These are phyloP conservation scores for Cladosporium cucumerinum DNA, from an alignment of 2,329 filamentous ascomycete species.

Conservation along the genomic window DNA sequence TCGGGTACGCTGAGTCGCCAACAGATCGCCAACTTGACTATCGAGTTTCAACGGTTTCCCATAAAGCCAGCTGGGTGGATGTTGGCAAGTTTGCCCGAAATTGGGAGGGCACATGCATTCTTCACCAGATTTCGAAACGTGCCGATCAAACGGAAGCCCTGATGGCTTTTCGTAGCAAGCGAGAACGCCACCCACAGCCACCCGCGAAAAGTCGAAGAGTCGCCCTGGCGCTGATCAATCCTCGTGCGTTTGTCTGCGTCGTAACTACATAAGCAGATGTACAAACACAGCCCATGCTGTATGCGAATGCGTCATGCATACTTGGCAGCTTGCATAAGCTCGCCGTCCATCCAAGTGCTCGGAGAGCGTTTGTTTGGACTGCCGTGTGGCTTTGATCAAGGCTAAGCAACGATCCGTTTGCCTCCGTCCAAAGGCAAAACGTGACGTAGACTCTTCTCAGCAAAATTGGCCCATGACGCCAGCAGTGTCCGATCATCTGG, in stretches of 20 bases:
- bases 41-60: constrained; percentile 4
- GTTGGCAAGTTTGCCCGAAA: neutral
- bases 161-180: neutral
- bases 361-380: neutral
- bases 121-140: constrained; percentile 1
- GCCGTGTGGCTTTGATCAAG: constrained; percentile 1
- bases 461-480: constrained; percentile 10
- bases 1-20: neutral
- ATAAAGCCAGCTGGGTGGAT: neutral
- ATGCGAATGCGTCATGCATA: constrained; percentile 1
- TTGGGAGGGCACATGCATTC: neutral
- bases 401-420: constrained; percentile 4
- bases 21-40: neutral
- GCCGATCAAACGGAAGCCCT: constrained; percentile 3
- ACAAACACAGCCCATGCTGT: neutral
- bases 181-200: constrained; percentile 1
- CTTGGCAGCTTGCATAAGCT: constrained; percentile 5
- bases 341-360: neutral
- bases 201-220: neutral
- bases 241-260: neutral
- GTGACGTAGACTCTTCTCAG: constrained; percentile 6
- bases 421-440: neutral
- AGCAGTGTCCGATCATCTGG: neutral
- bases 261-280: neutral
- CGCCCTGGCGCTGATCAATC: constrained; percentile 4